Conservation (phyloP, 345 rosid species). For the Hibiscus tridactylites region DNA sequence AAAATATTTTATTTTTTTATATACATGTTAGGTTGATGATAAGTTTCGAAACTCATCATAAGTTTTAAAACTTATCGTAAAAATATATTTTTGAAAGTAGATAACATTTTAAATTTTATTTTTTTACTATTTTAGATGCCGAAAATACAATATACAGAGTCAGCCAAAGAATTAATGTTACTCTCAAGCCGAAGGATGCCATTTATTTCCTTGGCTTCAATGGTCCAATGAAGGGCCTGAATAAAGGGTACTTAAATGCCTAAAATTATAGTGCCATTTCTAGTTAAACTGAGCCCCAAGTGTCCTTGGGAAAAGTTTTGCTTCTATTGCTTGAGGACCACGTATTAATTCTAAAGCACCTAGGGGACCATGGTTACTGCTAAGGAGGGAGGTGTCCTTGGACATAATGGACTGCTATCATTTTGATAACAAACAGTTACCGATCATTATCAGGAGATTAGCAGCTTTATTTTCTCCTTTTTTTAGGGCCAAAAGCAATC, state of each 20-base stretch:
- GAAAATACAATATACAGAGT: background rate
- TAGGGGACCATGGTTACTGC: slow-evolving; percentile 9
- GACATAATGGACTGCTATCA: background rate
- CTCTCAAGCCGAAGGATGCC: background rate
- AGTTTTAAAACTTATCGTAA: too few species aligned
- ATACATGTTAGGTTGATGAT: too few species aligned
- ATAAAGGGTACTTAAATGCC: background rate
- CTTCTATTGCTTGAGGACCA: slow-evolving; percentile 16
- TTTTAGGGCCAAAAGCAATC: slow-evolving; percentile 18
- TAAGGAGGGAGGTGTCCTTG: slow-evolving; percentile 3
- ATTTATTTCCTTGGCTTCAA: background rate
- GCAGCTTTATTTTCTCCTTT: slow-evolving; percentile 21
- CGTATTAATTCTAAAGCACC: background rate
- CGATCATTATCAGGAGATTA: slow-evolving; percentile 14
- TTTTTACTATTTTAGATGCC: too few species aligned
- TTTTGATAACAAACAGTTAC: background rate
- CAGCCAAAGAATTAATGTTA: background rate
- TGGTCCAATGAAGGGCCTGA: background rate
- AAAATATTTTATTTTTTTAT: too few species aligned
- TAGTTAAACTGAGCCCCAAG: background rate
- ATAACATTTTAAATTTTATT: too few species aligned
- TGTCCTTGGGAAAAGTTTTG: slow-evolving; percentile 6
- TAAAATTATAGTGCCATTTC: background rate
- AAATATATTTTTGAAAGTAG: too few species aligned
- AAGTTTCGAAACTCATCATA: too few species aligned